phyloP scores from a whole-genome alignment of 164 flowering plant genomes.

The Aristolochia fimbriata region DNA sequence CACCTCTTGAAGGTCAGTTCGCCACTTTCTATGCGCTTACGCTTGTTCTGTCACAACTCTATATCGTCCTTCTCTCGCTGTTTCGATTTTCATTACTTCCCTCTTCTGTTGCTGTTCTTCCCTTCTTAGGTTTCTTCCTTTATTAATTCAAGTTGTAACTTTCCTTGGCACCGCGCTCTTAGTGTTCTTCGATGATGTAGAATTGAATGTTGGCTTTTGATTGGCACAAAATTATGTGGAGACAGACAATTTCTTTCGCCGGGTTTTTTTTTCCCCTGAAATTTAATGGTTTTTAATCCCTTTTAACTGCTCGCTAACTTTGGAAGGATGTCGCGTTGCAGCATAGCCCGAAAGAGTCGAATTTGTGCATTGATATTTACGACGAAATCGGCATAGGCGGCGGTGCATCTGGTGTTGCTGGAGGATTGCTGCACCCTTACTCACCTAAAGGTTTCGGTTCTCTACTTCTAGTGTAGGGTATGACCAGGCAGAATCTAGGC shows the following conservation, averaged over 20 bases:
- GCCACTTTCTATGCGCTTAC: not conserved
- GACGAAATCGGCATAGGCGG: constrained; percentile 93
- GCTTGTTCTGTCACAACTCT: not conserved
- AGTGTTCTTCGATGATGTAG: too few relatives aligned
- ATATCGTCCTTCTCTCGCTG: not conserved
- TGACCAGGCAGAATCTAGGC: constrained; percentile 2
- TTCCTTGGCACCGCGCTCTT: too few relatives aligned
- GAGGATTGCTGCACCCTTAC: constrained; percentile 94
- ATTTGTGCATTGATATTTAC: constrained; percentile 49
- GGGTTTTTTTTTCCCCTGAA: too few relatives aligned
- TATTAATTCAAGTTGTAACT: too few relatives aligned
- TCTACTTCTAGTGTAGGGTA: constrained; percentile 6
- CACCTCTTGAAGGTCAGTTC: constrained; percentile 51
- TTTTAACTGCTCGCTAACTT: too few relatives aligned
- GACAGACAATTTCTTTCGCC: too few relatives aligned
- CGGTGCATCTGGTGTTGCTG: constrained; percentile 95
- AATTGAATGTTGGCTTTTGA: too few relatives aligned
- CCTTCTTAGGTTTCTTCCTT: too few relatives aligned
- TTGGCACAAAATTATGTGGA: too few relatives aligned
- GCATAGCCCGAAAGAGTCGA: constrained; percentile 43
- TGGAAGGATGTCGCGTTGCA: constrained; percentile 19
- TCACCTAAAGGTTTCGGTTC: constrained; percentile 73
- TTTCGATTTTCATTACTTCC: too few relatives aligned
- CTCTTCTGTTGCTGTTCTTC: too few relatives aligned
- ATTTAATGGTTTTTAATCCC: too few relatives aligned